Evolutionary conservation across 345 rosid genomes (phyloP), one percentile per base, ranked within the genome.

Genomic region (Camelina neglecta): DNA sequence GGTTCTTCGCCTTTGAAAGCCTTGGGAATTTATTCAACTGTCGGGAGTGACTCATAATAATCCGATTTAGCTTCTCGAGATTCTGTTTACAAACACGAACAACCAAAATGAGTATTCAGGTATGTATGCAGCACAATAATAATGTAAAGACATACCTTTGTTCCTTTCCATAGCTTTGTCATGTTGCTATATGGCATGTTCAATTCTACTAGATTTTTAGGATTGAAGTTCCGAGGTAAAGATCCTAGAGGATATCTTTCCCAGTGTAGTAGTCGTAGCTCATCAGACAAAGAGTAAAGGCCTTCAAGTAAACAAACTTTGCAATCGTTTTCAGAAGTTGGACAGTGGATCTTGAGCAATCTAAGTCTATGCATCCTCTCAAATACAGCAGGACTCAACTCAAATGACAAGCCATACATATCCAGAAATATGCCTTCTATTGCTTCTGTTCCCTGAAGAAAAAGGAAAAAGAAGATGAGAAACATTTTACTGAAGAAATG

Each of bases 251-350:
- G 81, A 24, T 29, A 83, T 23, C 20, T 54, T 9, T 26, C 31
- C 81, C 84, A 83, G 2, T 72, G 74, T 0, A 81, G 58, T 64
- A 71, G 51, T 0, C 83, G 3, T 49, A 83, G 41, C 53, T 81
- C 70, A 45, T 54, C 66, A 8, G 72, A 68, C 53, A 79, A 44
- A 57, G 45, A 67, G 18, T 63, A 0, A 0, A 78, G 74, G 18
- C 69, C 80, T 51, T 16, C 15, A 13, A 16, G 62, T 7, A 67
- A 20, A 35, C 11, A 10, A 35, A 59, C 1, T 31, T 60, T 29
- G 7, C 13, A 7, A 18, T 55, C 8, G 56, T 18, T 31, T 31
- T 1, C 36, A 60, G 23, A 24, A 16, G 7, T 48, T 7, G n/a
- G 24, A 72, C 64, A 66, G 9, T 57, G 11, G 23, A 76, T 0